Evolutionary conservation across 257 asterid species (phyloP), one percentile per base, ranked within the genome.

Genomic region (Mentha longifolia): DNA sequence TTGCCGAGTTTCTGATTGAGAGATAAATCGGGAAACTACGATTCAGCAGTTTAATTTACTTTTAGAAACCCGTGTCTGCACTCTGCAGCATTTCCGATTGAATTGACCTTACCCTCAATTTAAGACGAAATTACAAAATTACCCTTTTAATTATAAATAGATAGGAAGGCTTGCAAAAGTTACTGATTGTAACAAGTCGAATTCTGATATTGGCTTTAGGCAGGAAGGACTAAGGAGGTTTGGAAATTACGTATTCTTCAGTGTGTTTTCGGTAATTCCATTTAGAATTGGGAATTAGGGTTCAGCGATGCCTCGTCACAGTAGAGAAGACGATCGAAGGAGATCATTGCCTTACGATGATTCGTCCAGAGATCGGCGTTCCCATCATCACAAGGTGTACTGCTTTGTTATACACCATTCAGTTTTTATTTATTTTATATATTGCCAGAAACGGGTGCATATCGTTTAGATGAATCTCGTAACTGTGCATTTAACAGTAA

Each of bases 281-380:
- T 52, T 33, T 69, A 0, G 41, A 70, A 47, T 61, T 35, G 42
- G 73, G 52, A 49, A 28, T 77, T 43, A 65, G 78, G 87, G 72
- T 67, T 79, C 58, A 28, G 43, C 65, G 50, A 86, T 85, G 92
- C 79, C 87, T 77, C 90, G 92, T 12, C 35, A 77, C 78, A 68
- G 83, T 46, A 72, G 84, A 75, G 86, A 84, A 71, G 84, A 78
- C 60, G 86, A 83, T 74, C 85, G 80, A 61, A 74, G 80, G 75
- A 79, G 86, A 82, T 82, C 90, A 12, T 70, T 81, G 33, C 86
- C 86, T 45, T 77, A 78, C 71, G 80, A 78, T 68, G 80, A 80
- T 67, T 80, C 86, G 28, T 80, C 69, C 68, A 70, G 71, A 57
- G 92, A 85, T 75, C 84, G 84, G 22, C 77, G 78, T 60, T 79